These are phyloP conservation scores for Geotrichum phurueaensis DNA, from an alignment of 1,139 yeast species.

Conservation along the genomic window DNA sequence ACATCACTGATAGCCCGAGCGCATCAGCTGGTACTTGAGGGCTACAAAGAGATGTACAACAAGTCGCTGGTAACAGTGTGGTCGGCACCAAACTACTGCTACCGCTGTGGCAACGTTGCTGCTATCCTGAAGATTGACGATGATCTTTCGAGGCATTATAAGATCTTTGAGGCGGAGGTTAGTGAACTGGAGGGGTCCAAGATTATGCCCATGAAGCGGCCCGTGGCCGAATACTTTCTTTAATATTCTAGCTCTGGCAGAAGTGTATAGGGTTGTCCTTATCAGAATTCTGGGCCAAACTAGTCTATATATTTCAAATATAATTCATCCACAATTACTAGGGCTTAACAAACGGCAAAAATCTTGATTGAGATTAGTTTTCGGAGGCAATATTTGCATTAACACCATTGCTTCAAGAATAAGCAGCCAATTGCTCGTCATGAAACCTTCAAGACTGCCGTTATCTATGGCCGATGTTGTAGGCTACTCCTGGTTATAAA, in stretches of 20 bases:
- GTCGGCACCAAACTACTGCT: constrained; percentile 94
- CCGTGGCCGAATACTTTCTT: constrained; percentile 69
- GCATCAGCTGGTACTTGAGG: constrained; percentile 96
- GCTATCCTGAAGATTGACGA: constrained; percentile 81
- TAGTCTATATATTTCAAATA: background rate
- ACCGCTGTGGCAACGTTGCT: constrained; percentile 92
- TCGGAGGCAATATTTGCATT: too few relatives aligned
- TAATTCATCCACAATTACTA: too few relatives aligned
- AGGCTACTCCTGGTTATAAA: too few relatives aligned
- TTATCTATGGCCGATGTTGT: too few relatives aligned
- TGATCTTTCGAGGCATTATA: constrained; percentile 60
- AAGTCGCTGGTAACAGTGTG: constrained; percentile 85
- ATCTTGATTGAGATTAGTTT: background rate
- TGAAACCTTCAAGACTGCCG: too few relatives aligned
- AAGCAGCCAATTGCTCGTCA: too few relatives aligned
- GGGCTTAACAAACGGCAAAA: too few relatives aligned
- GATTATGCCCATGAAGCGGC: constrained; percentile 64
- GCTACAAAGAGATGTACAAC: constrained; percentile 81
- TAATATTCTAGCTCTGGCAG: constrained; percentile 24
- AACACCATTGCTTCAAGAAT: too few relatives aligned
- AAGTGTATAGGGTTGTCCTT: background rate
- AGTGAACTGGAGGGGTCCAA: constrained; percentile 48
- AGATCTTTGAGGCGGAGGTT: constrained; percentile 77
- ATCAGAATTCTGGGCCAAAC: background rate
- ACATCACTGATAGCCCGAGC: constrained; percentile 90